Base-by-base conservation (phyloP, 2,329 filamentous ascomycete species). In the Colletotrichum sp. region DNA sequence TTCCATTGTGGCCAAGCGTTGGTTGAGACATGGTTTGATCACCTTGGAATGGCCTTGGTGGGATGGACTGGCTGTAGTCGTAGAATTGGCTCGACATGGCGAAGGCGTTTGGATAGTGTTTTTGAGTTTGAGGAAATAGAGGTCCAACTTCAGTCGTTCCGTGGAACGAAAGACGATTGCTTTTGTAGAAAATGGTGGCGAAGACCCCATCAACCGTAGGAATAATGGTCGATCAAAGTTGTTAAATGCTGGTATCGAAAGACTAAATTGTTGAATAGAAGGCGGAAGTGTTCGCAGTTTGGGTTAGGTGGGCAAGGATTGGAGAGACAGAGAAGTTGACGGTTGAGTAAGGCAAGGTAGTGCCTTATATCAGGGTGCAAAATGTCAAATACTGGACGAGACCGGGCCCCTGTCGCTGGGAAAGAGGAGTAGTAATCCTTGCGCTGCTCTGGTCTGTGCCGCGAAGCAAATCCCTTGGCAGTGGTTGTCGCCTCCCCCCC, bases 391-490 rank as follows among this genome's bases (percentile, higher is more conserved):
- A 63, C 49, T 71, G 44, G 36, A 34, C 70, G 15, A 44, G 59
- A 30, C 30, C 72, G 52, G 26, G 73, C 63, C 69, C 57, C 63
- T 34, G 52, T 34, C 30, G 36, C 21, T 30, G 21, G 32, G 36
- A 69, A 63, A 59, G 62, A 18, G 62, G 30, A 52, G n/a, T 30
- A 59, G 34, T 28, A 66, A 72, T 76, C 73, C 73, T 69, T 76
- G 73, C 34, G 73, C 36, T 63, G 69, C 69, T 76, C 73, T 75
- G 69, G 73, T 76, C 73, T 76, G 73, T 76, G 73, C 73, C 55
- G 30, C 52, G 12, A 60, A 55, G 63, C 72, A 69, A 63, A 34
- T 62, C 39, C 64, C 62, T 72, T 75, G 68, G 72, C 72, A n/a
- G 44, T 49, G 44, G 68, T 62, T 16, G 65, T 72, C 18, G 36